These are phyloP conservation scores for Zygotorulaspora chibaensis DNA, from an alignment of 805 yeast genomes.

Conservation along the genomic window DNA sequence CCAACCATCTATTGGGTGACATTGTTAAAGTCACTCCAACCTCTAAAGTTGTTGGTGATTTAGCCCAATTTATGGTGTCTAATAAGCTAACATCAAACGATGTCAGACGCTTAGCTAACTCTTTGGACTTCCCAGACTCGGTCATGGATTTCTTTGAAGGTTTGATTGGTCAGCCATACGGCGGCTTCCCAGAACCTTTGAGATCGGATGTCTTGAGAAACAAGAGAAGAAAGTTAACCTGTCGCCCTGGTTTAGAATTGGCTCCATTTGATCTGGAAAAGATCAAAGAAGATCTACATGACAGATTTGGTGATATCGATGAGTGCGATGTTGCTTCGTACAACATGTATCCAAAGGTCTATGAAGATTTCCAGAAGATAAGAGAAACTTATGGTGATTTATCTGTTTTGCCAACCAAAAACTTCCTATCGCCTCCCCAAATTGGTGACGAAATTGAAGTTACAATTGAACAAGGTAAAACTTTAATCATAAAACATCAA, in stretches of 20 bases:
- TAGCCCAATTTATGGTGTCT: constrained; percentile 99
- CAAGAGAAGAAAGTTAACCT: constrained; percentile 83
- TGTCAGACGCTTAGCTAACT: constrained; percentile 78
- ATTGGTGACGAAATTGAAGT: constrained; percentile 86
- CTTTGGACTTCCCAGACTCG: constrained; percentile 97
- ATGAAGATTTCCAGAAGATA: constrained; percentile 74
- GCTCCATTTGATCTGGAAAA: constrained; percentile 75
- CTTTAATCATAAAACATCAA: constrained; percentile 81
- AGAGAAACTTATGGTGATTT: constrained; percentile 83
- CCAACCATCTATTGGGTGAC: constrained; percentile 89
- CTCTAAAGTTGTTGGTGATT: constrained; percentile 98
- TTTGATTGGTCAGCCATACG: constrained; percentile 97
- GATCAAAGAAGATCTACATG: constrained; percentile 66
- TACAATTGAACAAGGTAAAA: constrained; percentile 92
- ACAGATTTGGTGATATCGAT: constrained; percentile 73
- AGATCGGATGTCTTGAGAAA: constrained; percentile 86
- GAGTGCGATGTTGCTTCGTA: constrained; percentile 93
- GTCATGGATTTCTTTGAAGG: constrained; percentile 99
- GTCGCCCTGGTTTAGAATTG: constrained; percentile 89
- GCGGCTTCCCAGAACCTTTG: constrained; percentile 99
- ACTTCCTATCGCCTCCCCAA: constrained; percentile 81
- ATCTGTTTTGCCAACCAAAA: constrained; percentile 88
- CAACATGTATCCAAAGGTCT: constrained; percentile 97
- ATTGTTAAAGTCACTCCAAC: constrained; percentile 98
- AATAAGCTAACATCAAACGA: constrained; percentile 85